These are phyloP conservation scores for Pestalotiopsis sp. DNA, from an alignment of 2,329 filamentous ascomycete species.

Conservation along the genomic window DNA sequence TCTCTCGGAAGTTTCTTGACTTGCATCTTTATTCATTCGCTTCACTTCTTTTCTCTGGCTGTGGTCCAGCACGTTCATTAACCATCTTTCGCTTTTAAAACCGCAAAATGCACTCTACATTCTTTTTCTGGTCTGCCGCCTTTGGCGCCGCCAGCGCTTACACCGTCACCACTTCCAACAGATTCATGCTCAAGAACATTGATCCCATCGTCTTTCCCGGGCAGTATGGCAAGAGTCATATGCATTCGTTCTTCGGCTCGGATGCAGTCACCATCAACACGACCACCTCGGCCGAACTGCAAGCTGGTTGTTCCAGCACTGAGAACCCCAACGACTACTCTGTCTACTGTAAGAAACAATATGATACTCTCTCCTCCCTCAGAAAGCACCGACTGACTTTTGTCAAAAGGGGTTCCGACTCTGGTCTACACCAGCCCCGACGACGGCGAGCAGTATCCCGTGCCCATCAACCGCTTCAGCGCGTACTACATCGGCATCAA, in stretches of 20 bases:
- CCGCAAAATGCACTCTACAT: background rate
- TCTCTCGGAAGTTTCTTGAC: background rate
- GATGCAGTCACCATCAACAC: conserved; percentile 23
- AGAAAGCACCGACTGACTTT: background rate
- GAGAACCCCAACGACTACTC: conserved; percentile 34
- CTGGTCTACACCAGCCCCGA: conserved; percentile 32
- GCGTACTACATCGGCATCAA: conserved; percentile 25
- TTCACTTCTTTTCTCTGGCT: background rate
- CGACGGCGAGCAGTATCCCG: conserved; percentile 43
- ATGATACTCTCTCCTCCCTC: background rate
- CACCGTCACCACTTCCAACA: background rate
- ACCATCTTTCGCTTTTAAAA: background rate
- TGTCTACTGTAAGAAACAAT: conserved; percentile 23
- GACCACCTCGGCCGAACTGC: conserved; percentile 30
- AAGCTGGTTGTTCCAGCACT: conserved; percentile 27
- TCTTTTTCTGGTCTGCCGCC: background rate
- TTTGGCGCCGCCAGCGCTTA: conserved; percentile 7
- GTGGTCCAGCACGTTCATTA: background rate
- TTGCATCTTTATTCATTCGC: background rate
- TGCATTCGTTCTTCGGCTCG: conserved; percentile 28
- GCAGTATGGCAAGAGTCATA: conserved; percentile 22
- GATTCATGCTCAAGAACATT: conserved; percentile 29
- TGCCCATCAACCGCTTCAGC: conserved; percentile 23
- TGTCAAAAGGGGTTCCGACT: conserved; percentile 13
- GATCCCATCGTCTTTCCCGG: conserved; percentile 28